These are phyloP conservation scores for Sugiyamaella marilandica DNA, from an alignment of 805 yeast genomes.

Conservation along the genomic window DNA sequence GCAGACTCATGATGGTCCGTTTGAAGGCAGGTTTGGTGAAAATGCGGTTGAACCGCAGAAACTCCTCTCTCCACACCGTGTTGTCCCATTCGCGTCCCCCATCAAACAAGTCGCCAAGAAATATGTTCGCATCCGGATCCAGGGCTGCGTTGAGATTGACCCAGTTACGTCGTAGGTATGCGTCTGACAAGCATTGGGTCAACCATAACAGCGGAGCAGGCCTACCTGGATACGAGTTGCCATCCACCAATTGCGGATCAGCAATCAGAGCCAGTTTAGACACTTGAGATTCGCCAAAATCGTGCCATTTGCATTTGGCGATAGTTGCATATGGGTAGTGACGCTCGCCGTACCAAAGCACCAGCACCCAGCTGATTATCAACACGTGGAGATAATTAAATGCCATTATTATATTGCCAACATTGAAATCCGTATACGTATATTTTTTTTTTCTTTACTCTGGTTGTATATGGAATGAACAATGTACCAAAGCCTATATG, in stretches of 20 bases:
- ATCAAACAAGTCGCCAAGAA: constrained; percentile 89
- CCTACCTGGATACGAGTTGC: constrained; percentile 75
- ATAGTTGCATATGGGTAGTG: constrained; percentile 44
- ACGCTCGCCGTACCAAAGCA: constrained; percentile 53
- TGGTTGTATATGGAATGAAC: too few relatives aligned
- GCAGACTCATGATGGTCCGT: constrained; percentile 45
- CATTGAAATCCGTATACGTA: neutral
- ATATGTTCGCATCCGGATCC: constrained; percentile 71
- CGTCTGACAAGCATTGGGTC: constrained; percentile 64
- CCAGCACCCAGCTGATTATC: constrained; percentile 38
- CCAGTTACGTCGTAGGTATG: constrained; percentile 75
- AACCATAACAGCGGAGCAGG: constrained; percentile 46
- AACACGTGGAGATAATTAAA: constrained; percentile 19
- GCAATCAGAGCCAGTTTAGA: constrained; percentile 58
- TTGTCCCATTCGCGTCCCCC: constrained; percentile 89
- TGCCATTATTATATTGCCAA: neutral
- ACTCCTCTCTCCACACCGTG: constrained; percentile 65
- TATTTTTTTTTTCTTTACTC: too few relatives aligned
- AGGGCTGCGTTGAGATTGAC: constrained; percentile 50
- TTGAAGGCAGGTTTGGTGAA: constrained; percentile 55
- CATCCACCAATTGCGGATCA: constrained; percentile 93
- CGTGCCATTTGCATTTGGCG: constrained; percentile 53
- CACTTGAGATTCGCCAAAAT: neutral
- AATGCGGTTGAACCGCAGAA: constrained; percentile 57
- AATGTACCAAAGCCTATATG: too few relatives aligned